A percentile compares a stretch with the other conserved stretches of the same genome.
phyloP scores from a whole-genome alignment of 257 asterid species.

The Thymus mandschuricus region DNA sequence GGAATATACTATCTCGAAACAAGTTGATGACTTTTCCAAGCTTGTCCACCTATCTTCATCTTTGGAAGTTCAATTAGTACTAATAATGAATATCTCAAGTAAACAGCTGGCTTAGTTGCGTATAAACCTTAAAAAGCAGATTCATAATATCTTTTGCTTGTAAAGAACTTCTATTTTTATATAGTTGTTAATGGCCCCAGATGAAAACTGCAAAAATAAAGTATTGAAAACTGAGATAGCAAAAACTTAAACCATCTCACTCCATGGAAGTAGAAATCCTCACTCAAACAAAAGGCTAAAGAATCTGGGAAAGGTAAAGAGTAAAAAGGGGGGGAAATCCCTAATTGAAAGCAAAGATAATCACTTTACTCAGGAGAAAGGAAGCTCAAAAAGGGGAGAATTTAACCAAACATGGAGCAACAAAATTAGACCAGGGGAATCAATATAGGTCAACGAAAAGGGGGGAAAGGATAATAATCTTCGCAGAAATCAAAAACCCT shows the following conservation, averaged over 20 bases:
- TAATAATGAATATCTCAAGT: background rate
- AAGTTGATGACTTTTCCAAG: background rate
- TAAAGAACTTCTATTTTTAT: background rate
- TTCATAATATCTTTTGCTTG: slow-evolving; percentile 6
- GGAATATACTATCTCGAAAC: slow-evolving; percentile 2
- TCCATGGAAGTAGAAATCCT: slow-evolving; percentile 11
- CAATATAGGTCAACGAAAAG: slow-evolving; percentile 13
- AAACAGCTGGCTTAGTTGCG: background rate
- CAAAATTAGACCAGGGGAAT: slow-evolving; percentile 24
- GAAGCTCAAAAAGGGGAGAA: slow-evolving; percentile 23
- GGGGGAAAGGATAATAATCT: background rate
- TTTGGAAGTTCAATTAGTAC: background rate
- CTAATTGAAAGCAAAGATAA: slow-evolving; percentile 22
- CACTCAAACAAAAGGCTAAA: background rate
- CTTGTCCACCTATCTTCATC: background rate
- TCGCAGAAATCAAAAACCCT: slow-evolving; percentile 6
- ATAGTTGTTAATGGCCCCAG: background rate
- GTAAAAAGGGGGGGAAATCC: background rate
- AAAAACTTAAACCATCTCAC: background rate
- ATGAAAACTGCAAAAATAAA: background rate
- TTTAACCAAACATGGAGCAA: slow-evolving; percentile 30
- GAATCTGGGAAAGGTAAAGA: background rate
- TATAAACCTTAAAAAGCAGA: background rate
- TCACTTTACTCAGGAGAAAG: slow-evolving; percentile 21
- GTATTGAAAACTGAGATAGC: background rate